Conservation (phyloP, 2,329 filamentous ascomycete species). For the Aspergillus sp. region DNA sequence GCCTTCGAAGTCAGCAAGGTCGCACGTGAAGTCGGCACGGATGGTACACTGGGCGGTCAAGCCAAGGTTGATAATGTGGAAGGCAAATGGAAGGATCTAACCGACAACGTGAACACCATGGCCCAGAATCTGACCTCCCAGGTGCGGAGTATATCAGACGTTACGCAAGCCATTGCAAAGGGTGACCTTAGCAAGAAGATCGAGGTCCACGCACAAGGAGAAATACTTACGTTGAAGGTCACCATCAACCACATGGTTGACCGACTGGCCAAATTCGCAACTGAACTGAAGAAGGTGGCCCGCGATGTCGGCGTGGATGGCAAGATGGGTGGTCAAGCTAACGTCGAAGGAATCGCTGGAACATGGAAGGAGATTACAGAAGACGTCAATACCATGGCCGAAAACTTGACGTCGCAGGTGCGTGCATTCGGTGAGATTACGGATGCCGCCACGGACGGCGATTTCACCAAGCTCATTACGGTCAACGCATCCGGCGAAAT, state of each 20-base stretch:
- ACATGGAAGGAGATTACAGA: conserved; percentile 98
- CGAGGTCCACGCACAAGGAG: conserved; percentile 90
- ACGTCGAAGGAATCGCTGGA: conserved; percentile 87
- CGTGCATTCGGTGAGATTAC: conserved; percentile 97
- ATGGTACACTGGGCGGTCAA: conserved; percentile 65
- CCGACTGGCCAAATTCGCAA: conserved; percentile 90
- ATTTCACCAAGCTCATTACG: conserved; percentile 95
- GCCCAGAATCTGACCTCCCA: conserved; percentile 64
- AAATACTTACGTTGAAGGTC: conserved; percentile 90
- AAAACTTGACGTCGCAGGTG: conserved; percentile 90
- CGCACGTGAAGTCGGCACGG: conserved; percentile 64
- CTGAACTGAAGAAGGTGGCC: conserved; percentile 91
- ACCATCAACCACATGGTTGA: conserved; percentile 99
- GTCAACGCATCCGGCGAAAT: conserved; percentile 98
- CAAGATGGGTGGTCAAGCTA: conserved; percentile 97
- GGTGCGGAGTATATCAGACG: conserved; percentile 88
- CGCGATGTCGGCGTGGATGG: conserved; percentile 96
- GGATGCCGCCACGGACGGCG: conserved; percentile 93
- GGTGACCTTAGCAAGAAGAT: conserved; percentile 97
- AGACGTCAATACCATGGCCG: conserved; percentile 90
- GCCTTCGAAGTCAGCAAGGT: conserved; percentile 68
- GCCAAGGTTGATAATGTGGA: conserved; percentile 66
- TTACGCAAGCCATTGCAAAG: conserved; percentile 92
- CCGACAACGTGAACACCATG: conserved; percentile 69
- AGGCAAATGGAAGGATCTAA: conserved; percentile 68